Evolutionary conservation across 1,284 basidiomycete species (phyloP).

Genomic region (Anthracocystis walkeri): DNA sequence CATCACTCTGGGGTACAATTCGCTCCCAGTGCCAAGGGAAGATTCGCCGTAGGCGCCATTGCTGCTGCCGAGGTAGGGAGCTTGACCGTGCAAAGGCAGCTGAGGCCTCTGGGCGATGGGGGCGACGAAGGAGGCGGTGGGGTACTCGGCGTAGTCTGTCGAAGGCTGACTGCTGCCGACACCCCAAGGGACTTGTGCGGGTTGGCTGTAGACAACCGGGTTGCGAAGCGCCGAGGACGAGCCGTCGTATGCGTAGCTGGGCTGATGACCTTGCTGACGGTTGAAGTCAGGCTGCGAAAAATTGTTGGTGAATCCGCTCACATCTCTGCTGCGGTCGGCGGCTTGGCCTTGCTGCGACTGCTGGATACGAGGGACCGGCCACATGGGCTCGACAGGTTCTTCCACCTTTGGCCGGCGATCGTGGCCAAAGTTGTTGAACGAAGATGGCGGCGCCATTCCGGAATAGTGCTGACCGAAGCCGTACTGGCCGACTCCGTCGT

Average conservation of each 20-base stretch:
- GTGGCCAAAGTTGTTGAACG: constrained; percentile 27
- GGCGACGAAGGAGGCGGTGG: constrained; percentile 35
- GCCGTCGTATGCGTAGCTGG: constrained; percentile 43
- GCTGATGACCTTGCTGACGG: constrained; percentile 17
- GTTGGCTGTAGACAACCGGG: constrained; percentile 48
- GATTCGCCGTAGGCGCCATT: constrained; percentile 29
- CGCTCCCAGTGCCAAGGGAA: constrained; percentile 17
- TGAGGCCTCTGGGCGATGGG: constrained; percentile 22
- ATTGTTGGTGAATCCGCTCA: constrained; percentile 13
- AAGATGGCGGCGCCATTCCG: constrained; percentile 32
- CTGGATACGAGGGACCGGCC: constrained; percentile 33
- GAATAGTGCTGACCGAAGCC: constrained; percentile 35
- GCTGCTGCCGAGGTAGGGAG: constrained; percentile 21
- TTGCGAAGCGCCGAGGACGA: constrained; percentile 33
- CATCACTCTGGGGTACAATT: constrained; percentile 26
- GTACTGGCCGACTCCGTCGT: constrained; percentile 51
- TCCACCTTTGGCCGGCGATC: constrained; percentile 24
- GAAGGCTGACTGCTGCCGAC: constrained; percentile 14
- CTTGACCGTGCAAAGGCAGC: constrained; percentile 15
- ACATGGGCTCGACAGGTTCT: constrained; percentile 27
- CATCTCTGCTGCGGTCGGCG: constrained; percentile 23
- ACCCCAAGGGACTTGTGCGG: constrained; percentile 27
- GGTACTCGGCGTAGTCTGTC: constrained; percentile 34
- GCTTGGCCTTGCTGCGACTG: constrained; percentile 20
- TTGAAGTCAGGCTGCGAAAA: constrained; percentile 28